These are phyloP conservation scores for Wickerhamomyces chambardii DNA, from an alignment of 805 yeast species.

Conservation along the genomic window DNA sequence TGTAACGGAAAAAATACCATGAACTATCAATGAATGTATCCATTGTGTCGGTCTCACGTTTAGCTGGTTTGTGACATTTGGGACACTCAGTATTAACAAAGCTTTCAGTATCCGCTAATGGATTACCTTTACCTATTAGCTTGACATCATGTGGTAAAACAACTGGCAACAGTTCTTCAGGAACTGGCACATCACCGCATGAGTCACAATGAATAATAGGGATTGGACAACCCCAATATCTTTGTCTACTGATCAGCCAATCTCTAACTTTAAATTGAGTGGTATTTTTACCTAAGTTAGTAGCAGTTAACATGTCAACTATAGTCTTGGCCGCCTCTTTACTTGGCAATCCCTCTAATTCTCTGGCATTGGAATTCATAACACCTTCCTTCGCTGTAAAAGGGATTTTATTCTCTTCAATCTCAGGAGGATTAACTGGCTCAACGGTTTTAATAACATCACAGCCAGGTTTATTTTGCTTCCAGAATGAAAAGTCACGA, in stretches of 20 bases:
- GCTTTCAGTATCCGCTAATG: slow-evolving; percentile 55
- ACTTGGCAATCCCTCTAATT: slow-evolving; percentile 39
- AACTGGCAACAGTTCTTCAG: slow-evolving; percentile 81
- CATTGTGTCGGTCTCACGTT: slow-evolving; percentile 96
- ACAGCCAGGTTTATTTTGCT: slow-evolving; percentile 38
- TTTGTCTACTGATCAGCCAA: slow-evolving; percentile 91
- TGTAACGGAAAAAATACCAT: slow-evolving; percentile 87
- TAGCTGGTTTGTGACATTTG: slow-evolving; percentile 62
- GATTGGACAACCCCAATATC: slow-evolving; percentile 99
- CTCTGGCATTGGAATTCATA: slow-evolving; percentile 37
- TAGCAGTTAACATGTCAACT: slow-evolving; percentile 27
- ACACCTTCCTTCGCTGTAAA: slow-evolving; percentile 33
- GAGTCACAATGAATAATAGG: slow-evolving; percentile 82
- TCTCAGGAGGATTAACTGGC: slow-evolving; percentile 6
- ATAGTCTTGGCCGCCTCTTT: slow-evolving; percentile 44
- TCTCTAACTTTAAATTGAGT: slow-evolving; percentile 69
- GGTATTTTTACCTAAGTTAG: slow-evolving; percentile 33
- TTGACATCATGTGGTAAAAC: slow-evolving; percentile 52
- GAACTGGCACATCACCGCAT: slow-evolving; percentile 93
- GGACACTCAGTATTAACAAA: slow-evolving; percentile 79
- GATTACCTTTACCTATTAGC: slow-evolving; percentile 47
- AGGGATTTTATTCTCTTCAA: slow-evolving; percentile 16
- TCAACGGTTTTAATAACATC: slow-evolving; percentile 10
- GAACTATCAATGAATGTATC: slow-evolving; percentile 98
- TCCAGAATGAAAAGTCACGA: slow-evolving; percentile 82